A percentile compares a stretch with the other conserved stretches of the same genome.
phyloP scores from a whole-genome alignment of 805 yeast genomes.

The Tetrapisispora phaffii region DNA sequence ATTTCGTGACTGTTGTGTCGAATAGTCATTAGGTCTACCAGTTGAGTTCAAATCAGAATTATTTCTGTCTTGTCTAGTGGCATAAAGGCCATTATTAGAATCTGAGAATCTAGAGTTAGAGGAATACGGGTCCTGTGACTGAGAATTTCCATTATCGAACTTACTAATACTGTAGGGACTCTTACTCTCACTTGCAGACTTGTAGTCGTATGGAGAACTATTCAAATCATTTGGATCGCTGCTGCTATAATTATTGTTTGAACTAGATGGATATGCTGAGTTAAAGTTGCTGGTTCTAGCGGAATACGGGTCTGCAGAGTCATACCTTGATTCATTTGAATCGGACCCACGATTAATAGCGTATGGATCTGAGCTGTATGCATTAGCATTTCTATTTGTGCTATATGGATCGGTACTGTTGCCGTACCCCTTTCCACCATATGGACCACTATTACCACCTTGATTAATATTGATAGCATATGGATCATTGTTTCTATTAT shows the following conservation, averaged over 20 bases:
- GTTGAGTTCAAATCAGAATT: neutral
- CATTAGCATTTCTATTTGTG: neutral
- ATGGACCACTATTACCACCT: neutral
- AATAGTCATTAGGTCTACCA: neutral
- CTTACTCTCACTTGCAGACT: neutral
- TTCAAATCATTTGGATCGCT: neutral
- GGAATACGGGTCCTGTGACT: slow-evolving; percentile 1
- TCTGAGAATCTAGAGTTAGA: neutral
- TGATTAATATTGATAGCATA: neutral
- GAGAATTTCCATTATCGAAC: neutral
- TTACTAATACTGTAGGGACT: neutral
- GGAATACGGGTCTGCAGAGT: neutral
- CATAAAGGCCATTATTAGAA: slow-evolving; percentile 2
- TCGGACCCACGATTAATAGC: neutral
- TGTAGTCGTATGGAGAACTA: neutral
- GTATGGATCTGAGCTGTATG: slow-evolving; percentile 1
- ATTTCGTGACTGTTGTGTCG: neutral
- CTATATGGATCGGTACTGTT: slow-evolving; percentile 3
- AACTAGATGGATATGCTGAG: neutral
- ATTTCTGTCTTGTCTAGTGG: neutral
- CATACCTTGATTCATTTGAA: neutral
- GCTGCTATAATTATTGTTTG: neutral
- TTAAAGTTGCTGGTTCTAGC: neutral
- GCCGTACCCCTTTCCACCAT: neutral
- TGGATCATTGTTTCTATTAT: neutral